phyloP scores from a whole-genome alignment of 1,139 yeast genomes.

The Pichia sp. region DNA sequence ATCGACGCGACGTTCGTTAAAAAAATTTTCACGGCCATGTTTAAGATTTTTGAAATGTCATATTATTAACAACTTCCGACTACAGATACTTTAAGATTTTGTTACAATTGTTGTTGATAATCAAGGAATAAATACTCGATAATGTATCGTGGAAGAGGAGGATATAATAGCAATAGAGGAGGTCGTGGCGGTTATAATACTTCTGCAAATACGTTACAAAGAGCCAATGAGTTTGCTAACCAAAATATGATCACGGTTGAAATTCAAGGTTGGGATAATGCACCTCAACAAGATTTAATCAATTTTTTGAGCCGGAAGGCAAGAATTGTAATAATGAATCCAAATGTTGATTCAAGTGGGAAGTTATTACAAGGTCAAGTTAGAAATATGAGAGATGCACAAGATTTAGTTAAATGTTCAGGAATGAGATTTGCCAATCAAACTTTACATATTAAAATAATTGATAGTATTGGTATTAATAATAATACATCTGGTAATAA shows the following conservation, averaged over 20 bases:
- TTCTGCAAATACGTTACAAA: slow-evolving; percentile 16
- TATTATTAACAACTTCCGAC: no score
- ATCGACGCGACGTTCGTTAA: no score
- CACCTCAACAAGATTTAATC: slow-evolving; percentile 60
- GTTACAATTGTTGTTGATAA: no score
- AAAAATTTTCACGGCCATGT: no score
- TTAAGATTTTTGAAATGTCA: no score
- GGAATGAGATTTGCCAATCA: slow-evolving; percentile 84
- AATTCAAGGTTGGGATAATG: slow-evolving; percentile 79
- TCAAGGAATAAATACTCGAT: no score
- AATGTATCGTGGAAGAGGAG: slow-evolving; percentile 43
- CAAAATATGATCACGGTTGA: slow-evolving; percentile 47
- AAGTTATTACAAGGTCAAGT: slow-evolving; percentile 53
- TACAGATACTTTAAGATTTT: no score
- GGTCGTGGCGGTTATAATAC: slow-evolving; percentile 19
- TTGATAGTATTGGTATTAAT: slow-evolving; percentile 25
- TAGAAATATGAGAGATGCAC: slow-evolving; percentile 48
- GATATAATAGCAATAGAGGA: slow-evolving; percentile 19
- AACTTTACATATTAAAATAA: slow-evolving; percentile 47
- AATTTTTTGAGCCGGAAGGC: slow-evolving; percentile 66
- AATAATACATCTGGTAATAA: slow-evolving; percentile 22
- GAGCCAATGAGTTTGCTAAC: slow-evolving; percentile 31
- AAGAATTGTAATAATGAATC: slow-evolving; percentile 46
- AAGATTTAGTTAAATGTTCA: slow-evolving; percentile 51
- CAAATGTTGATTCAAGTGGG: slow-evolving; percentile 36